Evolutionary conservation across 1,284 basidiomycete genomes (phyloP).

Genomic region (Puccinia horiana): DNA sequence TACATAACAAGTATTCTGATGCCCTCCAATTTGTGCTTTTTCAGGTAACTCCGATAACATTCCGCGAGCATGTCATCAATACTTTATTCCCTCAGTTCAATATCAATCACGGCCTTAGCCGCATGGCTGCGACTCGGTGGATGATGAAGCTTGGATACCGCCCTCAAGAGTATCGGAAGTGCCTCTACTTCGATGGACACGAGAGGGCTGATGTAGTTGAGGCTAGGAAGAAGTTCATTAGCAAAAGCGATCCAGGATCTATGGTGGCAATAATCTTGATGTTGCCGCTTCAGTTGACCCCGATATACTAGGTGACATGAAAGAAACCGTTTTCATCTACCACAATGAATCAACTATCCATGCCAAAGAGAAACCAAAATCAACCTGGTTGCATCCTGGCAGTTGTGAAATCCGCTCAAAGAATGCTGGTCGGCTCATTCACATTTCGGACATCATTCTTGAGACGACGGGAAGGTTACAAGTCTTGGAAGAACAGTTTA

Average conservation of each 20-base stretch:
- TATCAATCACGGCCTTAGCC: neutral
- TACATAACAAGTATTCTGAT: too few relatives aligned
- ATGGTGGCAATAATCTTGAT: neutral
- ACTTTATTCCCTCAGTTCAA: neutral
- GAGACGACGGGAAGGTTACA: neutral
- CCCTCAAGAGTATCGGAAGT: slow-evolving; percentile 6
- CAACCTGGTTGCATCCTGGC: neutral
- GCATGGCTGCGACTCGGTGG: neutral
- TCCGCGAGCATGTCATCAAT: neutral
- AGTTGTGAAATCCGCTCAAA: neutral
- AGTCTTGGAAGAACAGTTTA: neutral
- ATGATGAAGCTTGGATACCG: slow-evolving; percentile 19
- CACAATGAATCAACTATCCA: neutral
- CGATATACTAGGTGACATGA: neutral
- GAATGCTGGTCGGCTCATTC: neutral
- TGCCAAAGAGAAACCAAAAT: neutral
- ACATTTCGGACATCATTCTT: neutral
- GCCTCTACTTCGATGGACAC: slow-evolving; percentile 29
- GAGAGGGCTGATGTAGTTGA: neutral
- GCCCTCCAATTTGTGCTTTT: neutral
- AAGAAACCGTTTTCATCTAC: neutral
- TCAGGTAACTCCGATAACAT: neutral
- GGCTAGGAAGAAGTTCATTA: slow-evolving; percentile 10
- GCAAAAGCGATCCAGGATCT: neutral
- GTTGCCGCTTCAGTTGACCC: neutral